Conservation (phyloP, 176 grass and related monocot species). For the Elymus sibiricus region DNA sequence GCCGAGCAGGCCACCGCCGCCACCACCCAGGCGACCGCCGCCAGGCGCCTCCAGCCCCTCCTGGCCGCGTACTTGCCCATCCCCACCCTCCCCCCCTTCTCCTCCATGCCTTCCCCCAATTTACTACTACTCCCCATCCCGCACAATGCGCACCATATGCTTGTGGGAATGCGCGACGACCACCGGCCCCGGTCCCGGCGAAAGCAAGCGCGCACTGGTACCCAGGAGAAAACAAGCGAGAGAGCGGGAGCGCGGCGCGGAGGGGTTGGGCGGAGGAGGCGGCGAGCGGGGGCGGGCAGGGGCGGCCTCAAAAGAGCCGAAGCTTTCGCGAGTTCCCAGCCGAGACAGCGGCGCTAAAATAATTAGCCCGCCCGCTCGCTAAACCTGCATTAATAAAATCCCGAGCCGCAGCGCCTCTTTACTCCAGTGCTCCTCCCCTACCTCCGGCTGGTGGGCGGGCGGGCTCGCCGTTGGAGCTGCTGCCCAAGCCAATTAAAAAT, state of each 20-base stretch:
- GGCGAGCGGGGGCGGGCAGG: neutral
- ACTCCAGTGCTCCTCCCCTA: neutral
- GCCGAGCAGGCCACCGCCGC: slow-evolving; percentile 38
- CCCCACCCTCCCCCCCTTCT: neutral
- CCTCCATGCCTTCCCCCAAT: neutral
- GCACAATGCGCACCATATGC: slow-evolving; percentile 41
- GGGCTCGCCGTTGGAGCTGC: neutral
- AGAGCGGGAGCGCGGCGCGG: neutral
- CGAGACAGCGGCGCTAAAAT: slow-evolving; percentile 45
- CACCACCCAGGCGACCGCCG: slow-evolving; percentile 32
- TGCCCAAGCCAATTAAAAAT: neutral
- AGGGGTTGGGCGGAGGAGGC: slow-evolving; percentile 4
- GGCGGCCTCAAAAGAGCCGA: slow-evolving; percentile 81
- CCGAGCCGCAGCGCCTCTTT: neutral
- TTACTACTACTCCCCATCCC: slow-evolving; percentile 1
- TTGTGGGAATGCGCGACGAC: slow-evolving; percentile 35
- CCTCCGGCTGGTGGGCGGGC: neutral
- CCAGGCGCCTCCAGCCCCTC: slow-evolving; percentile 23
- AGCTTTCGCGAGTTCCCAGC: slow-evolving; percentile 55
- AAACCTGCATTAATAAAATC: slow-evolving; percentile 5
- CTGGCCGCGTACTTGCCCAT: slow-evolving; percentile 4
- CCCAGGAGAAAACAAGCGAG: neutral
- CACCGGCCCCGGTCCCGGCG: neutral
- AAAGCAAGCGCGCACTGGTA: neutral
- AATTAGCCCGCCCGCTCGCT: slow-evolving; percentile 31